phyloP scores from a whole-genome alignment of 2,329 filamentous ascomycete species.

The Ceratocystis alfenasii region DNA sequence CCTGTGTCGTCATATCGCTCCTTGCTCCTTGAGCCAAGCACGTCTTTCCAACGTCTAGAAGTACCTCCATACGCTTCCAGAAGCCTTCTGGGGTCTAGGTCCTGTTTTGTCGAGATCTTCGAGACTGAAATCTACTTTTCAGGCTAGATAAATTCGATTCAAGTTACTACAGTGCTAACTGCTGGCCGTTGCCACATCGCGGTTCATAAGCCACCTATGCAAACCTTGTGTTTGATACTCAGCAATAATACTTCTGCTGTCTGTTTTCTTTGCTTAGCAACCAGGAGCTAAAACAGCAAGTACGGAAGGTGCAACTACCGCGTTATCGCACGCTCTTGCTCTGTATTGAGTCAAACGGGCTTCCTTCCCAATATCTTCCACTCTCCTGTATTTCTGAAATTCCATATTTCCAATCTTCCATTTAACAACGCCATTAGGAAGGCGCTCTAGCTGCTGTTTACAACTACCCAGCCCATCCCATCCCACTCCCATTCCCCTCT shows the following conservation, averaged over 20 bases:
- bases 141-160: background rate
- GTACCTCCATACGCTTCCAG: background rate
- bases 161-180: background rate
- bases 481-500: background rate
- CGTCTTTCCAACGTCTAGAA: background rate
- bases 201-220: background rate
- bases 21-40: background rate
- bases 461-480: background rate
- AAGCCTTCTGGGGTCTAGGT: background rate
- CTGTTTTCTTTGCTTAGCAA: background rate
- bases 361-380: background rate
- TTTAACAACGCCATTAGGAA: background rate
- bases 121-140: background rate
- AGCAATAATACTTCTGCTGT: background rate
- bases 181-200: background rate
- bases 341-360: background rate
- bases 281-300: slow-evolving; percentile 1
- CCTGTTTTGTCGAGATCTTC: background rate
- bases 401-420: background rate
- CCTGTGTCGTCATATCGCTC: slow-evolving; percentile 8
- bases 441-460: background rate
- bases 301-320: background rate
- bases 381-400: background rate
- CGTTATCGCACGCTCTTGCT: background rate
- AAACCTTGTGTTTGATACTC: background rate